phyloP scores from a whole-genome alignment of 1,284 basidiomycete species.

The Heimioporus punctisporus region DNA sequence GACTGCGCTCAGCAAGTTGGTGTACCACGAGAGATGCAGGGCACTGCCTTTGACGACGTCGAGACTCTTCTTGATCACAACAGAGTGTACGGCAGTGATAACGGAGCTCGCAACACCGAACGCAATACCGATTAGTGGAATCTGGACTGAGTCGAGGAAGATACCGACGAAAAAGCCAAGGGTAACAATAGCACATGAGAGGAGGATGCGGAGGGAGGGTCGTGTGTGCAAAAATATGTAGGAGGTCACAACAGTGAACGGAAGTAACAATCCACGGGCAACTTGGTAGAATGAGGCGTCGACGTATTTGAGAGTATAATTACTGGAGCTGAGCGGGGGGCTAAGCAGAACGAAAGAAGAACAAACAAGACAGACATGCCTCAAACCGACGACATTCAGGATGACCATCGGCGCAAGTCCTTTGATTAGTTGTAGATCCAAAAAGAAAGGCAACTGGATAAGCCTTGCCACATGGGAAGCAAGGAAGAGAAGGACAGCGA shows the following conservation, averaged over 20 bases:
- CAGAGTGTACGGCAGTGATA: conserved; percentile 82
- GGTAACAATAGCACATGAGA: conserved; percentile 77
- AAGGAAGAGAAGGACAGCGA: conserved; percentile 78
- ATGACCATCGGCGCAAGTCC: conserved; percentile 74
- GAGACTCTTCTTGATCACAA: conserved; percentile 84
- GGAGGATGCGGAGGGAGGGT: conserved; percentile 72
- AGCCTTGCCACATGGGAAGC: conserved; percentile 61
- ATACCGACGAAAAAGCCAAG: conserved; percentile 86
- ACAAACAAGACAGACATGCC: conserved; percentile 43
- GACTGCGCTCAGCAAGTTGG: conserved; percentile 74
- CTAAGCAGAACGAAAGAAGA: background rate
- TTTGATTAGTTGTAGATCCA: conserved; percentile 65
- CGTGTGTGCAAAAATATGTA: conserved; percentile 69
- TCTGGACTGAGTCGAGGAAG: conserved; percentile 68
- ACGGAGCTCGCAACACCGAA: conserved; percentile 80
- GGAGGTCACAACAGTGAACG: conserved; percentile 85
- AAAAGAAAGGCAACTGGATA: conserved; percentile 58
- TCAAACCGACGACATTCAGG: conserved; percentile 80
- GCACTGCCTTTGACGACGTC: conserved; percentile 79
- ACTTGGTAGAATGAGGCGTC: conserved; percentile 94
- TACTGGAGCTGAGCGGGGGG: conserved; percentile 69
- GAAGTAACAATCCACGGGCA: conserved; percentile 84
- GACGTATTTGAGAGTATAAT: conserved; percentile 90
- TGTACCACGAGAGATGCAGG: conserved; percentile 83
- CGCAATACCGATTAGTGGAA: conserved; percentile 63